Base-by-base conservation (phyloP, 495 filamentous ascomycete species). In the Penicillium canescens region DNA sequence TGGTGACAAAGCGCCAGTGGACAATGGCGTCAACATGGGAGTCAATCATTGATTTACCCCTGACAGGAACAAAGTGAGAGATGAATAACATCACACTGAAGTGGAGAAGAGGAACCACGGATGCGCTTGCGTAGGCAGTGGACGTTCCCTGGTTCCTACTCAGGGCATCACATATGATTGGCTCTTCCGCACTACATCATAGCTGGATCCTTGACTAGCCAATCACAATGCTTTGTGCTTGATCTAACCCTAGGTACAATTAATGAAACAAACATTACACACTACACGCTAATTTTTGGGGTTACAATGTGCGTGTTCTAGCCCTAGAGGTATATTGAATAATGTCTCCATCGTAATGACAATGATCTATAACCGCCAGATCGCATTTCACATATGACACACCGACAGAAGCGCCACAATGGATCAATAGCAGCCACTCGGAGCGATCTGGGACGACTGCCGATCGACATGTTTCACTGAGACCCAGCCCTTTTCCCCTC, bases 381-480 rank as follows among this genome's bases (percentile, higher is more conserved):
- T 21, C 18, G 43, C 31, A 31, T 31, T 20, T n/a, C 18, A 14
- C 6, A 48, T 51, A 36, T 51, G 49, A 51, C 11, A 51, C 49
- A 43, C 39, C 40, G 24, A 20, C 6, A 14, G 11, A 8, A 13
- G 36, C 36, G 39, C 49, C 49, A 35, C 49, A 16, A 24, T 42
- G 28, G 46, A 33, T 39, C 38, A 21, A 7, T 26, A 35, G 35
- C 8, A n/a, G 18, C 40, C 49, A 51, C 28, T 50, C 48, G 43
- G 24, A 16, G 16, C 18, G 11, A 37, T n/a, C 13, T 18, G 36
- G 6, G 3, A 20, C 12, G 16, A 43, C 13, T 28, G 16, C 23
- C 28, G 48, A 51, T 43, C 48, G 20, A 51, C 48, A 34, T 42
- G 48, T 51, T 51, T 42, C 48, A 51, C 39, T 34, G 26, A 24